Evolutionary conservation across 495 filamentous ascomycete species (phyloP).

Genomic region (Elaphomyces granulatus): DNA sequence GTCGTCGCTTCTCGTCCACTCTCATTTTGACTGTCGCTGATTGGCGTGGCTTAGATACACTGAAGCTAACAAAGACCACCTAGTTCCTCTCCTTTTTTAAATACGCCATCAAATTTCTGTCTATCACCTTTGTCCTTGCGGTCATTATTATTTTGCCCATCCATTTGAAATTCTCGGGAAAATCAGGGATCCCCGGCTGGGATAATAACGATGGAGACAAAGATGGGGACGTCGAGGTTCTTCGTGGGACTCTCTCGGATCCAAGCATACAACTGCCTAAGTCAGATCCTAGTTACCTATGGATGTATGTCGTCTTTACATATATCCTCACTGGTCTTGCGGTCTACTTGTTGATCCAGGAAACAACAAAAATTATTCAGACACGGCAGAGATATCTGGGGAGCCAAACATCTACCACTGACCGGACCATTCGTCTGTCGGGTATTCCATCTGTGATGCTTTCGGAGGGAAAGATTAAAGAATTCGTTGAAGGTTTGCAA

Average conservation of each 20-base stretch:
- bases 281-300: conserved; percentile 48
- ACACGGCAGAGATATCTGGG: conserved; percentile 85
- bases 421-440: conserved; percentile 82
- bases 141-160: conserved; percentile 70
- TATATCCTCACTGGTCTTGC: conserved; percentile 78
- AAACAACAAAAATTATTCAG: conserved; percentile 71
- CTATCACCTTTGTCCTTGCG: conserved; percentile 64
- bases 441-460: conserved; percentile 71
- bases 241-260: background rate
- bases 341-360: conserved; percentile 65
- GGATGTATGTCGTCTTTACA: conserved; percentile 83
- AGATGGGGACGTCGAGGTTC: conserved; percentile 7
- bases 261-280: conserved; percentile 16
- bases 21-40: no score
- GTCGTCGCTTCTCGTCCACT: no score
- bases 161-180: conserved; percentile 52
- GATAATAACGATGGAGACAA: conserved; percentile 16
- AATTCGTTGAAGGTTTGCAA: conserved; percentile 72
- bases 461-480: conserved; percentile 69
- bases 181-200: conserved; percentile 29
- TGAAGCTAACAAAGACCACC: no score
- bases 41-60: no score
- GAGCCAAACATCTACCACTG: conserved; percentile 82
- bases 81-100: conserved; percentile 91
- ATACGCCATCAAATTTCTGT: conserved; percentile 75